phyloP scores from a whole-genome alignment of 257 asterid genomes.

The Salvia splendens region DNA sequence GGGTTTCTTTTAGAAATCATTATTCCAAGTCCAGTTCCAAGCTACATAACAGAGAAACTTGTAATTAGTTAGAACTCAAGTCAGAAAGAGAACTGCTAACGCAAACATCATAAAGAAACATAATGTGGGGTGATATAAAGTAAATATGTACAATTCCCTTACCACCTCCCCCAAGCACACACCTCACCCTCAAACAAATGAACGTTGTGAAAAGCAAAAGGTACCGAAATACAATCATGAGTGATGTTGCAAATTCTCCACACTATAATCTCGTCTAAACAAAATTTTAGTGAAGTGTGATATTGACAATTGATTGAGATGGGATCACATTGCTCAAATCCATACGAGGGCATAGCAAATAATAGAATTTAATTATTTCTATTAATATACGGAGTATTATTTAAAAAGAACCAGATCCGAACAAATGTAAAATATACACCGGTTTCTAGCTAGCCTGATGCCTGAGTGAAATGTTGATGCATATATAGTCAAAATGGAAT shows the following conservation, averaged over 20 bases:
- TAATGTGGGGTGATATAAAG: too few species aligned
- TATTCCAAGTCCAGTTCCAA: slow-evolving; percentile 96
- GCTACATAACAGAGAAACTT: slow-evolving; percentile 53
- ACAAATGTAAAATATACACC: slow-evolving; percentile 8
- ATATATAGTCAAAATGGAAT: slow-evolving; percentile 2
- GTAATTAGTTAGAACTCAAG: slow-evolving; percentile 36
- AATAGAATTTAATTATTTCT: not conserved
- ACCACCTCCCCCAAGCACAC: too few species aligned
- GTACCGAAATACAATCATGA: too few species aligned
- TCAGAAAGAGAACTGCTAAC: not conserved
- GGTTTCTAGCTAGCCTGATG: not conserved
- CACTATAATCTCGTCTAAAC: too few species aligned
- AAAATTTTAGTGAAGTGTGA: not conserved
- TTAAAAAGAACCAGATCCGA: slow-evolving; percentile 3
- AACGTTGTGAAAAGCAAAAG: too few species aligned
- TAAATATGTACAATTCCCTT: too few species aligned
- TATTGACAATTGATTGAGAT: not conserved
- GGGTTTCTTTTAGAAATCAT: slow-evolving; percentile 85
- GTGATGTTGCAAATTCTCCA: too few species aligned
- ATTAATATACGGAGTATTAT: not conserved
- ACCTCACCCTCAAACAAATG: too few species aligned
- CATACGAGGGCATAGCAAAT: not conserved
- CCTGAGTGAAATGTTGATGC: not conserved
- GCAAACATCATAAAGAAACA: too few species aligned
- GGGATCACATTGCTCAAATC: not conserved